Evolutionary conservation across 192 early-diverging fungal species (phyloP), one percentile per base, ranked within the genome.

Genomic region (Coemansia asiatica): DNA sequence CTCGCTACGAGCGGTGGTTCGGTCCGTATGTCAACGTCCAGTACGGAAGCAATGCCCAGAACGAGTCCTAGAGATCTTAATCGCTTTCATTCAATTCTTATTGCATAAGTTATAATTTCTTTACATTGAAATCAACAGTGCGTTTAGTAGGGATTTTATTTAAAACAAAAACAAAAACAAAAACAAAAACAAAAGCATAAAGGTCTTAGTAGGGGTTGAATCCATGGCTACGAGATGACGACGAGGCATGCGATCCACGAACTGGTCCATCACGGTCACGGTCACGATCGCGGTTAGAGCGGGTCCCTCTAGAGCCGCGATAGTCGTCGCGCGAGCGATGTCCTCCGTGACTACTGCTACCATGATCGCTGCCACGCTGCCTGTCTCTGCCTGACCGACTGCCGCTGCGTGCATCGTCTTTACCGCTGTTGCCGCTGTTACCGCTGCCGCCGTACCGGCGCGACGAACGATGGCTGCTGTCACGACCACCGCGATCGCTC

Each of bases 1-100:
- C 72, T 5, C 78, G 79, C 28, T 81, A 81, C 53, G 74, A 76
- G 38, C 74, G 79, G 54, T 81, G 79, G 79, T 81, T 81, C 36
- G 79, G 79, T 13, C 74, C 79, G 8, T 73, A 76, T 56, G 74
- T 81, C 58, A 63, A 53, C 10, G 78, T 74, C 18, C 72, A 71
- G 44, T 74, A 71, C 40, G 72, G 78, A 28, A 48, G 59, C 27
- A 46, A 53, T 38, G 62, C 60, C 10, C 58, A 65, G n/a, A 56
- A 57, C 53, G 74, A 64, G 48, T 25, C 64, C 22, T 25, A 58
- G 21, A 9, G n/a, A n/a, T n/a, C n/a, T n/a, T n/a, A n/a, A n/a
- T n/a, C n/a, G n/a, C n/a, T n/a, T n/a, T n/a, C n/a, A n/a, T n/a
- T n/a, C n/a, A n/a, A n/a, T n/a, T n/a, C n/a, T n/a, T n/a, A n/a